Evolutionary conservation across 768 basidiomycete genomes (phyloP).

Genomic region (Galerina sulciceps): DNA sequence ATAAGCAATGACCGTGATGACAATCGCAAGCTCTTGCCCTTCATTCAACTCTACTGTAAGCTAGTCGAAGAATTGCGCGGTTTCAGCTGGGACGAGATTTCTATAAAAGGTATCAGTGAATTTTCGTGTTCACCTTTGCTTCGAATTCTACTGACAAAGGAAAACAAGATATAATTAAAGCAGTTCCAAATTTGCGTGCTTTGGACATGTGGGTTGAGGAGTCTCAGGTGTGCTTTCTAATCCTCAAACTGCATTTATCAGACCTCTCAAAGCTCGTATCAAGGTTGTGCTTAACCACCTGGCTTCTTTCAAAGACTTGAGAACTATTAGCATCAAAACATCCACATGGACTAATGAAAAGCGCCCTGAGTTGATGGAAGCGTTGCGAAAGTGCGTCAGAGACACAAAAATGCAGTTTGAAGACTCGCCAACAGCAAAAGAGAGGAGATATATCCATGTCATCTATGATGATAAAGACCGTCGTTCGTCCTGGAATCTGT

Average conservation of each 20-base stretch:
- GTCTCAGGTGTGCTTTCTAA: not conserved
- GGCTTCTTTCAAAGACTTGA: not conserved
- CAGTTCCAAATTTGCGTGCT: not conserved
- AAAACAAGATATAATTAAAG: not conserved
- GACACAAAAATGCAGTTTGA: not conserved
- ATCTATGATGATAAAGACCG: not conserved
- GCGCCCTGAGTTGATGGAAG: not conserved
- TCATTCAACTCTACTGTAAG: conserved; percentile 24
- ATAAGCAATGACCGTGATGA: conserved; percentile 8
- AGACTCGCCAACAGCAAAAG: not conserved
- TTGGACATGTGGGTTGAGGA: not conserved
- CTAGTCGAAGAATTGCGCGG: conserved; percentile 28
- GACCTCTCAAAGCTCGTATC: not conserved
- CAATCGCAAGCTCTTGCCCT: conserved; percentile 27
- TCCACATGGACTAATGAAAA: not conserved
- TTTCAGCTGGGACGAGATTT: conserved; percentile 15
- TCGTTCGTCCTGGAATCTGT: not conserved
- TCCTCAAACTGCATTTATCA: not conserved
- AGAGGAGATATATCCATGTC: not conserved
- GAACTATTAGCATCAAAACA: not conserved
- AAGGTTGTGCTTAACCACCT: not conserved
- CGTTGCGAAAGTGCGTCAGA: not conserved
- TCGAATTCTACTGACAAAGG: not conserved
- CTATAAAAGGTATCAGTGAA: conserved; percentile 20
- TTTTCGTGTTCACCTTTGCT: no score